Evolutionary conservation across 2,329 filamentous ascomycete species (phyloP).

Genomic region (Penicillium sp.): DNA sequence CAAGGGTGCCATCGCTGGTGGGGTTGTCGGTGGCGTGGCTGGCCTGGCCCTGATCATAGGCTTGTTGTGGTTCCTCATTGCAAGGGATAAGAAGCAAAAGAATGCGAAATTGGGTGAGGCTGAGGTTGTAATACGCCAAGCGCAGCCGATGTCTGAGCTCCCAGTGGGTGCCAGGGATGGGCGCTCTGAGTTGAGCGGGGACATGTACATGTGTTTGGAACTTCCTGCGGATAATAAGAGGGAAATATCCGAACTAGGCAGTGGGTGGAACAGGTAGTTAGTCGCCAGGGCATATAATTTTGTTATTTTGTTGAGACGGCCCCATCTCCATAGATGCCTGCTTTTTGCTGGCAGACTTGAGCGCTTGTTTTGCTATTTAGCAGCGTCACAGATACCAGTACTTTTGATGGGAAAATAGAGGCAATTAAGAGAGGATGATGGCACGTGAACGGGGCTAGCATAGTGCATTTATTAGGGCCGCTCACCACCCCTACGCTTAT

Average conservation of each 20-base stretch:
- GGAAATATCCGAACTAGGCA: neutral
- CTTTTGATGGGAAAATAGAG: too few species aligned
- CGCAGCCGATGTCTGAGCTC: neutral
- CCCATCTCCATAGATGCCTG: too few species aligned
- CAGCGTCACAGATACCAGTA: too few species aligned
- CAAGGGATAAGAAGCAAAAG: neutral
- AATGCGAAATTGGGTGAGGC: neutral
- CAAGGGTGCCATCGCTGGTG: conserved; percentile 11
- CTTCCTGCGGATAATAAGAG: neutral
- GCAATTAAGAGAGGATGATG: too few species aligned
- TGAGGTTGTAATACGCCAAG: neutral
- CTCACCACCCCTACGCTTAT: too few species aligned
- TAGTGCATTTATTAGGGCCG: too few species aligned
- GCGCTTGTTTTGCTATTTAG: too few species aligned
- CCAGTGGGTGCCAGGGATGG: neutral
- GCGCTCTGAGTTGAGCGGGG: neutral
- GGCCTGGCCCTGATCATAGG: conserved; percentile 6
- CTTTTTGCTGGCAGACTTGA: too few species aligned
- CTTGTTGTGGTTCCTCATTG: neutral
- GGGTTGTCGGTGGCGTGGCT: conserved; percentile 13
- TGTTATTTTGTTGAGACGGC: too few species aligned
- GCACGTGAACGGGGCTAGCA: too few species aligned
- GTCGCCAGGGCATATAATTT: neutral
- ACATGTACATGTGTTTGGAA: neutral
- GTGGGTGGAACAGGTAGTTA: neutral